A percentile compares a stretch with the other conserved stretches of the same genome.
These are phyloP conservation scores for Fusarium piperis DNA, from an alignment of 2,329 filamentous ascomycete genomes.

Conservation along the genomic window DNA sequence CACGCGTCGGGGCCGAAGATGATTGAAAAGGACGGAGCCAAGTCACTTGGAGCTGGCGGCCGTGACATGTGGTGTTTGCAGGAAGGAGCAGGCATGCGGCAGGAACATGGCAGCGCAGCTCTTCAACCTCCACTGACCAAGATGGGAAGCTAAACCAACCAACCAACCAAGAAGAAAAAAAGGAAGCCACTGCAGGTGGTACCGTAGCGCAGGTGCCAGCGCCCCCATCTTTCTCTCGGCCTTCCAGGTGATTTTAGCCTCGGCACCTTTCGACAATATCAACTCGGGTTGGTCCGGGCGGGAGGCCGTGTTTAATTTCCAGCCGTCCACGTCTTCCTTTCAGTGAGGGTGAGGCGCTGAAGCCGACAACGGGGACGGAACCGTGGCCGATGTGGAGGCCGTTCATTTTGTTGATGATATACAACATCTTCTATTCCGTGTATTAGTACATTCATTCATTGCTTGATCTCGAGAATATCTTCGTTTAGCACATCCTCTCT, in stretches of 20 bases:
- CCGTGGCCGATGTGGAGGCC: slow-evolving; percentile 29
- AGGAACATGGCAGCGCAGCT: slow-evolving; percentile 20
- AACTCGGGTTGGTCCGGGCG: slow-evolving; percentile 22
- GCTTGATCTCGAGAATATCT: background rate
- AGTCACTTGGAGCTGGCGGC: slow-evolving; percentile 25
- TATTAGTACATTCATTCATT: background rate
- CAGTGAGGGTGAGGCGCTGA: slow-evolving; percentile 11
- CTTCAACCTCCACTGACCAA: slow-evolving; percentile 4
- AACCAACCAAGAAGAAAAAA: slow-evolving; percentile 19
- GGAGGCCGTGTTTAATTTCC: slow-evolving; percentile 23
- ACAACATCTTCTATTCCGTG: background rate
- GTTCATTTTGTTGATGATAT: background rate
- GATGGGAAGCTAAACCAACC: slow-evolving; percentile 24
- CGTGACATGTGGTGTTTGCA: slow-evolving; percentile 40
- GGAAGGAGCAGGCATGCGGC: background rate
- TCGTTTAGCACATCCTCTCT: background rate
- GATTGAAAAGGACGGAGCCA: slow-evolving; percentile 9
- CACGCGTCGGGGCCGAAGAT: slow-evolving; percentile 42
- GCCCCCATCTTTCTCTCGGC: slow-evolving; percentile 5
- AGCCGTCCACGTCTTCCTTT: slow-evolving; percentile 3
- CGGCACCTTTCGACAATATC: slow-evolving; percentile 28
- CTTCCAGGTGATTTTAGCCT: slow-evolving; percentile 34
- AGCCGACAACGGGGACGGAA: slow-evolving; percentile 29
- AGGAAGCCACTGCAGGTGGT: slow-evolving; percentile 5
- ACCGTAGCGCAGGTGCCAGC: background rate